Percentiles rank a stretch among this genome's conserved stretches.
These are phyloP conservation scores for Fusarium incarnatum DNA, from an alignment of 2,329 filamentous ascomycete species.

Conservation along the genomic window DNA sequence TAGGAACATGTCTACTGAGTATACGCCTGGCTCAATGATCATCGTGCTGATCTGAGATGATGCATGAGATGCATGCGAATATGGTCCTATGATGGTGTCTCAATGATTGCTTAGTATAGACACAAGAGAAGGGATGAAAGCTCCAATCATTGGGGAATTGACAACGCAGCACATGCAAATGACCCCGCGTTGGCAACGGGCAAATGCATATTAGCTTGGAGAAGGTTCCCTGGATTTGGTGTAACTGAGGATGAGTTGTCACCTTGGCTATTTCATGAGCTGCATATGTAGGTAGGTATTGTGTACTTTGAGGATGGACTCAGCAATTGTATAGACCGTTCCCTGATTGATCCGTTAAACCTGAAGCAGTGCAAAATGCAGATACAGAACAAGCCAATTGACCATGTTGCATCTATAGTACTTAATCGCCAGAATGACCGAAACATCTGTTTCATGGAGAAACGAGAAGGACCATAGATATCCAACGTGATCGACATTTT, in stretches of 20 bases:
- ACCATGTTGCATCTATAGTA: background rate
- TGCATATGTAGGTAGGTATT: background rate
- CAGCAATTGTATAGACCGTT: background rate
- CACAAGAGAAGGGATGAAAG: background rate
- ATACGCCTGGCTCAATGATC: background rate
- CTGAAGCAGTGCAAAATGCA: background rate
- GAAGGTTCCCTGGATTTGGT: slow-evolving; percentile 1
- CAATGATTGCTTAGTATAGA: background rate
- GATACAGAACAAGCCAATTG: background rate
- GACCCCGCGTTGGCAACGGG: slow-evolving; percentile 11
- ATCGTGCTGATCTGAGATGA: background rate
- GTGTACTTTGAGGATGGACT: background rate
- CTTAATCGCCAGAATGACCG: background rate
- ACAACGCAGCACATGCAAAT: slow-evolving; percentile 18
- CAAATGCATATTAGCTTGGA: slow-evolving; percentile 13
- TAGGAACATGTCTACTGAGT: background rate
- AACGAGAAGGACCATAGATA: background rate
- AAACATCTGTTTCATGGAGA: background rate
- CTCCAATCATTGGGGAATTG: slow-evolving; percentile 11
- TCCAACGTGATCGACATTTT: slow-evolving; percentile 11
- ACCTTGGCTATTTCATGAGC: slow-evolving; percentile 9
- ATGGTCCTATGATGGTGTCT: background rate
- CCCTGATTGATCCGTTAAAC: background rate
- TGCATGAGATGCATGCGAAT: background rate
- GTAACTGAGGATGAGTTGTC: slow-evolving; percentile 34